Base-by-base conservation (phyloP, 2,329 filamentous ascomycete genomes). In the Diplodia seriata region DNA sequence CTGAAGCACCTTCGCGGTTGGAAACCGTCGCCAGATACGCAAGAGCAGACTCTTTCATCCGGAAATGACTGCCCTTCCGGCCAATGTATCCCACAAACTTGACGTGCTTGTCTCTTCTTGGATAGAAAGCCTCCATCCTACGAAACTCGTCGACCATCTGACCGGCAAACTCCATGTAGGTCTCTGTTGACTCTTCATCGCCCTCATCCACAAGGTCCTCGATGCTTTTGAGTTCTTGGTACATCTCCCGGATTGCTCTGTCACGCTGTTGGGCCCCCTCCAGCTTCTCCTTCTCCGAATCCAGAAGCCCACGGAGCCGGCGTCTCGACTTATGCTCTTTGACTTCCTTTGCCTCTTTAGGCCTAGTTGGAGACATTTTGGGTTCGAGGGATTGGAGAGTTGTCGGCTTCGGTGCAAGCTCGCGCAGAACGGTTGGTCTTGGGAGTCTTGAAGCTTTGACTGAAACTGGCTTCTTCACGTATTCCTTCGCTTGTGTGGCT, bases 81-180 rank as follows among this genome's bases (percentile, higher is more conserved):
- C 77, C 71, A 65, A 79, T 77, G 65, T 81, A 76, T 23, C 76
- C 75, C 33, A 64, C 71, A 59, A 80, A 77, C 29, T 67, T 40
- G 73, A 82, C 78, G 73, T 82, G 77, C 72, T 84, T 81, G 71
- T 85, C 80, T 72, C 83, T 70, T 62, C 75, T 71, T 0, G 86
- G 85, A 74, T 87, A 90, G 75, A 90, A 88, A 3, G 84, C 79
- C 61, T 85, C 83, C 69, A 88, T 88, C 11, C 83, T 83, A 8
- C 85, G 82, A 72, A 90, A 90, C 68, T 88, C 87, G 65, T 86
- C 83, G 51, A 89, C 79, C 68, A 90, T 79, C 68, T 83, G 82
- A 69, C 85, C 82, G 0, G 87, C 86, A 69, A 86, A 85, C 59
- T 87, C 85, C 15, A 89, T 79, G 82, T 87, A 89, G 61, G 86